These are phyloP conservation scores for Aspergillus hortae DNA, from an alignment of 2,329 filamentous ascomycete genomes.

Conservation along the genomic window DNA sequence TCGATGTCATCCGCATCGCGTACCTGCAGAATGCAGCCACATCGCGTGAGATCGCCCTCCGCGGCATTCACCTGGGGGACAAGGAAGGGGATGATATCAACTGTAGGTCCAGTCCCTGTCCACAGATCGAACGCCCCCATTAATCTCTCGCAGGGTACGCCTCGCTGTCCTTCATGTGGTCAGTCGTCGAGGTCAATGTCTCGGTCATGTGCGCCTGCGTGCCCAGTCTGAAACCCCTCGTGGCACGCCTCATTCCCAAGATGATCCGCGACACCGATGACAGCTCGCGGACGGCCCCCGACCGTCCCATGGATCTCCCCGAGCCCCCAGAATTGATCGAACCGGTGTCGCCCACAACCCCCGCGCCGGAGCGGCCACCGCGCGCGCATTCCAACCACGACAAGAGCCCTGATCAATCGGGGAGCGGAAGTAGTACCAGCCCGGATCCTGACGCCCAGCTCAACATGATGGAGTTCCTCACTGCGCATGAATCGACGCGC, in stretches of 20 bases:
- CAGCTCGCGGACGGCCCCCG: slow-evolving; percentile 15
- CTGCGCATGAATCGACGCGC: slow-evolving; percentile 41
- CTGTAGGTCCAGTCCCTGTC: slow-evolving; percentile 33
- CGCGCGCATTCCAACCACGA: slow-evolving; percentile 10
- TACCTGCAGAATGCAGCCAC: slow-evolving; percentile 73
- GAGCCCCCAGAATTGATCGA: slow-evolving; percentile 4
- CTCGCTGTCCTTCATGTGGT: slow-evolving; percentile 88
- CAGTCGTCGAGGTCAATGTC: slow-evolving; percentile 83
- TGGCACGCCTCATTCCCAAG: slow-evolving; percentile 59
- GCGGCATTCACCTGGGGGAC: slow-evolving; percentile 33
- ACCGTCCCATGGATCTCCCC: not conserved
- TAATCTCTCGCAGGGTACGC: slow-evolving; percentile 65
- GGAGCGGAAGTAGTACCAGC: slow-evolving; percentile 11
- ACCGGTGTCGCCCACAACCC: not conserved
- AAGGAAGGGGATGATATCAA: slow-evolving; percentile 50
- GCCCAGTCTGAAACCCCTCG: slow-evolving; percentile 84
- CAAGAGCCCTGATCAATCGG: slow-evolving; percentile 17
- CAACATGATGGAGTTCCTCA: slow-evolving; percentile 53
- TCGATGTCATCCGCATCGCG: slow-evolving; percentile 85
- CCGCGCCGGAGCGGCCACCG: not conserved
- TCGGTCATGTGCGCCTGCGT: slow-evolving; percentile 89
- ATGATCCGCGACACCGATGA: slow-evolving; percentile 51
- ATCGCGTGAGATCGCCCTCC: slow-evolving; percentile 29
- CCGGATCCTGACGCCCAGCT: slow-evolving; percentile 2
- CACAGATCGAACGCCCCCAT: not conserved